Evolutionary conservation across 805 yeast species (phyloP).

Genomic region (Cyberlindnera misumaiensis): DNA sequence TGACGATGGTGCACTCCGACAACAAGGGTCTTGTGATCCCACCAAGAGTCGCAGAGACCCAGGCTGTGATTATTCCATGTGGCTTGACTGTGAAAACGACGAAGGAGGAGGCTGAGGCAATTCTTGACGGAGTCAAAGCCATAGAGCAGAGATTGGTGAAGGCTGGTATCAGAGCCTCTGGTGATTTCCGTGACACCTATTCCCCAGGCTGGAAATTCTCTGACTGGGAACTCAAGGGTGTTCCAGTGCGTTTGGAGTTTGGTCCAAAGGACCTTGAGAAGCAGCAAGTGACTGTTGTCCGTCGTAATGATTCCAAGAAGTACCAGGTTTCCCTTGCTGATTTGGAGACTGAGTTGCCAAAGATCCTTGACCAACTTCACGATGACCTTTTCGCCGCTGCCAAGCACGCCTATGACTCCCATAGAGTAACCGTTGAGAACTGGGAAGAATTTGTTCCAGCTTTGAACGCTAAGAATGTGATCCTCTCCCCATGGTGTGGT

Average conservation of each 20-base stretch:
- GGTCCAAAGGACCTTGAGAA: constrained; percentile 94
- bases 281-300: constrained; percentile 76
- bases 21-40: constrained; percentile 97
- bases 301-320: constrained; percentile 87
- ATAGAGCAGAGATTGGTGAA: constrained; percentile 56
- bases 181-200: constrained; percentile 90
- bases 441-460: constrained; percentile 93
- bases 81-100: constrained; percentile 87
- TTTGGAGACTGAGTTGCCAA: constrained; percentile 61
- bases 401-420: constrained; percentile 74
- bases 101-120: constrained; percentile 63
- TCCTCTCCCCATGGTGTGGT: constrained; percentile 98
- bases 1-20: constrained; percentile 98
- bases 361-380: constrained; percentile 79
- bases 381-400: constrained; percentile 68
- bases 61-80: constrained; percentile 89
- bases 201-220: constrained; percentile 99
- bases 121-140: constrained; percentile 61
- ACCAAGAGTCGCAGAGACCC: constrained; percentile 91
- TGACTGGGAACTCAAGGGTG: constrained; percentile 94
- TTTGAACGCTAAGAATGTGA: constrained; percentile 83
- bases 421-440: constrained; percentile 71
- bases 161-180: constrained; percentile 65
- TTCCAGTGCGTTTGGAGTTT: constrained; percentile 86
- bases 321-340: constrained; percentile 56